These are phyloP conservation scores for Fusarium solani-melongenae DNA, from an alignment of 2,329 filamentous ascomycete genomes.

Conservation along the genomic window DNA sequence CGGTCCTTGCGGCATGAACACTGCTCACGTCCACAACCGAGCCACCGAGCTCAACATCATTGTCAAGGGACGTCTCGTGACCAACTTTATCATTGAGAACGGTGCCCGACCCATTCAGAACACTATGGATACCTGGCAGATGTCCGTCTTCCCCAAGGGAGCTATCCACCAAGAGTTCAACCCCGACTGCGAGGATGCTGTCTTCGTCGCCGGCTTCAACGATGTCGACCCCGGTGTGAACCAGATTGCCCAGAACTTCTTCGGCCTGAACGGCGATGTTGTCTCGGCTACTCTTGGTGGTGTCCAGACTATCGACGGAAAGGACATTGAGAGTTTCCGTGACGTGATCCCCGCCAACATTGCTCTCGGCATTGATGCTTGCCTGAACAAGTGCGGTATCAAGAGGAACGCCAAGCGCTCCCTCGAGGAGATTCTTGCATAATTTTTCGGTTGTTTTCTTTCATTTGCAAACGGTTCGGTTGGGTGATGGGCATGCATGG, in stretches of 20 bases:
- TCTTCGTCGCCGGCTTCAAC: conserved; percentile 61
- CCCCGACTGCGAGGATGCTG: conserved; percentile 59
- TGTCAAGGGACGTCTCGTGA: conserved; percentile 56
- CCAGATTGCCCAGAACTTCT: conserved; percentile 60
- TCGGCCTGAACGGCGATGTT: conserved; percentile 54
- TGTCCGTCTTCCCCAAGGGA: conserved; percentile 62
- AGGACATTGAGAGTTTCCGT: conserved; percentile 54
- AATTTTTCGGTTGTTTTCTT: not conserved
- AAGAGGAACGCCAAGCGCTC: conserved; percentile 48
- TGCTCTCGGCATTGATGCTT: conserved; percentile 62
- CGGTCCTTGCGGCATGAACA: conserved; percentile 62
- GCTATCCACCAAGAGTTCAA: conserved; percentile 64
- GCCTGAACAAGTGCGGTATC: conserved; percentile 60
- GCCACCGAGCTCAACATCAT: conserved; percentile 61
- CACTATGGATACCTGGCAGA: conserved; percentile 53
- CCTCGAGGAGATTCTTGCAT: conserved; percentile 1
- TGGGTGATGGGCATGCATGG: not conserved
- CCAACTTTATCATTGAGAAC: conserved; percentile 58
- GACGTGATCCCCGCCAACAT: conserved; percentile 58
- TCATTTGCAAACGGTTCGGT: not conserved
- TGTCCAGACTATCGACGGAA: conserved; percentile 49
- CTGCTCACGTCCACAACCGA: conserved; percentile 60
- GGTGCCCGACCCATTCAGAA: conserved; percentile 52
- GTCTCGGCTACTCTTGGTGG: conserved; percentile 52
- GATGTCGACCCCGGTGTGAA: conserved; percentile 58